Base-by-base conservation (phyloP, 139 green algal species). In the Coelastrella sp. region DNA sequence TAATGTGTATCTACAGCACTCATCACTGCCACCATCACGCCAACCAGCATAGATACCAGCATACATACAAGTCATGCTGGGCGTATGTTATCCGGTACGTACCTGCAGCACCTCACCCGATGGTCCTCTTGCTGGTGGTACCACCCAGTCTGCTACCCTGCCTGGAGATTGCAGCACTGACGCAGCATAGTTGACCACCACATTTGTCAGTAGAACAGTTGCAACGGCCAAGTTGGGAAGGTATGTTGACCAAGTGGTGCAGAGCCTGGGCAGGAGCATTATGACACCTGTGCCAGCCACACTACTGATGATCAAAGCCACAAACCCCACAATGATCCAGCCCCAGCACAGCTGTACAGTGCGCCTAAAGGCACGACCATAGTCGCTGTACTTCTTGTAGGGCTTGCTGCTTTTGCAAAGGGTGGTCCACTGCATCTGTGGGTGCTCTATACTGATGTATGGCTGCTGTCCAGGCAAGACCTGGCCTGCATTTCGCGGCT, bases 181-280 rank as follows among this genome's bases (percentile, higher is more conserved):
- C 23, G 86, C 83, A 11, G 63, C 30, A 63, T 89, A 90, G 73
- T 92, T 89, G 67, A 88, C 85, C 13, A 87, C 32, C 0, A 90
- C 64, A 23, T 80, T 57, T 23, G 66, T 63, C 0, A 43, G 48
- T 7, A 92, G 51, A 3, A 83, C 9, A 5, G 68, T 57, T 2
- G 83, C 80, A 25, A 88, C 19, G 21, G 41, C 50, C 8, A 82
- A 23, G 17, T 82, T 82, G 3, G 38, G 34, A 2, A 82, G 21
- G 51, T 71, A 82, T n/a, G 75, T 82, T 3, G 21, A 5, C 51
- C 53, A 71, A 8, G 75, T 82, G 1, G 79, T 85, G 84, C 86
- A 84, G 2, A 87, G 6, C 9, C 41, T 51, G 57, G 62, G 78
- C n/a, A 75, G 40, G 40, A 84, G 60, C 38, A 45, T 32, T 23